Base-by-base conservation (phyloP, 1,284 basidiomycete genomes). In the Porogramme epimiltina region DNA sequence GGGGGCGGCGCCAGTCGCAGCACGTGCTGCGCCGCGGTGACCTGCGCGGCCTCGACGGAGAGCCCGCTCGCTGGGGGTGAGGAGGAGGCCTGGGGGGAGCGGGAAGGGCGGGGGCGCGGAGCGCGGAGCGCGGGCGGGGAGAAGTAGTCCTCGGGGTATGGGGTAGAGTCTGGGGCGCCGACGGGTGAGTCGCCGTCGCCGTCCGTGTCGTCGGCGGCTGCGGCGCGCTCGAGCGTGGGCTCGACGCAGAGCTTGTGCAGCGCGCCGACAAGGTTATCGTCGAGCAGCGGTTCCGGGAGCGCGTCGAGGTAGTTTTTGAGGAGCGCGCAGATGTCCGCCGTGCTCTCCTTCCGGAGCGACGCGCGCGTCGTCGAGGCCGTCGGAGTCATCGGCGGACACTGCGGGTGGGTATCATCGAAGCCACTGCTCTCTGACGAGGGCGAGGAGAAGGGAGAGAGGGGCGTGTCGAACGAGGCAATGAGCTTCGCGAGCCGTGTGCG, bases 1-100 rank as follows among this genome's bases (percentile, higher is more conserved):
- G 78, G 68, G 0, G 76, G 73, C 0, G 87, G 83, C 4, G 88
- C 74, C 26, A 89, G 75, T 3, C 80, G 80, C 16, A 89, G 73
- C 28, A 88, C 65, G 45, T 80, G 70, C 55, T 80, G 81, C 0
- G 81, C 80, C 39, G 74, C 67, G 10, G 58, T 63, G 58, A 83
- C 66, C 28, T 75, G 73, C 3, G 67, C 52, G 8, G 52, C 50
- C 57, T 74, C 70, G 34, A 67, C 51, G 20, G 43, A 20, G 23
- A 45, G 33, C 18, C 19, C 38, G 36, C 23, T 54, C 52, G 48
- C 50, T 49, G 3, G 56, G 53, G 0, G 56, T 58, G 52, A 55
- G 43, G 2, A 41, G 44, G 26, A 47, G 9, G 0, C 31, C 4
- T 4, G 34, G 25, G 16, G 39, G 23, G 9, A 18, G 22, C 11